A percentile compares a stretch with the other conserved stretches of the same genome.
phyloP scores from a whole-genome alignment of 352 stramenopile species.

The Elongisporangium undulatum region DNA sequence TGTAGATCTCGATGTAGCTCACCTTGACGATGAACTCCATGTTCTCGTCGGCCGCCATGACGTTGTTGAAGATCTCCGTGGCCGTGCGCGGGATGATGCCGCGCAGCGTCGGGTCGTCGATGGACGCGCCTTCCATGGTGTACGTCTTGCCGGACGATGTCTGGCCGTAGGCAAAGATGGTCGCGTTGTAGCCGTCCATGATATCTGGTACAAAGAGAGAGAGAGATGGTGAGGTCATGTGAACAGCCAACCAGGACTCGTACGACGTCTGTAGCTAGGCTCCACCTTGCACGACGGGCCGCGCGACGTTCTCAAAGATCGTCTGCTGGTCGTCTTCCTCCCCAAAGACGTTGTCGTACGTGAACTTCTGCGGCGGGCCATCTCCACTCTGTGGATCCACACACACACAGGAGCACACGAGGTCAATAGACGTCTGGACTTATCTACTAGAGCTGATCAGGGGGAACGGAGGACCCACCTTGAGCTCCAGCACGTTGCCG shows the following conservation, averaged over 20 bases:
- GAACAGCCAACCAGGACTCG: background rate
- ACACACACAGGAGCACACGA: constrained; percentile 3
- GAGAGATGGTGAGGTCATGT: constrained; percentile 2
- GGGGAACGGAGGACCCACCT: constrained; percentile 18
- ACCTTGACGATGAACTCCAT: constrained; percentile 92
- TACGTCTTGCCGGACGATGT: constrained; percentile 89
- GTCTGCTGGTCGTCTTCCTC: constrained; percentile 76
- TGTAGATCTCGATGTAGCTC: constrained; percentile 97
- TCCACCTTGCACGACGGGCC: constrained; percentile 84
- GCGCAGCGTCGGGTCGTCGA: constrained; percentile 80
- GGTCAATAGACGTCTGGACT: constrained; percentile 4
- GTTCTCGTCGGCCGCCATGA: constrained; percentile 85
- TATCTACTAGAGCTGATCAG: too few relatives aligned
- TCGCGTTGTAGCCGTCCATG: constrained; percentile 92
- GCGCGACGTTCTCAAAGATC: constrained; percentile 87
- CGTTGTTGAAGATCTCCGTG: constrained; percentile 85
- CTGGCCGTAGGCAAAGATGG: constrained; percentile 93
- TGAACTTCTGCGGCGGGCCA: constrained; percentile 71
- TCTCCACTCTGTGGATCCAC: constrained; percentile 32
- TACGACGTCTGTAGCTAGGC: background rate
- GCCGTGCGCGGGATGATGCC: constrained; percentile 88
- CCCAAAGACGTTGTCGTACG: constrained; percentile 89
- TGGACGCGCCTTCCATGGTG: constrained; percentile 85
- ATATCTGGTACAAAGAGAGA: constrained; percentile 51
- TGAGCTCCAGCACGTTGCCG: constrained; percentile 60